Evolutionary conservation across 768 basidiomycete genomes (phyloP).

Genomic region (Hygrophoropsis aurantiaca): DNA sequence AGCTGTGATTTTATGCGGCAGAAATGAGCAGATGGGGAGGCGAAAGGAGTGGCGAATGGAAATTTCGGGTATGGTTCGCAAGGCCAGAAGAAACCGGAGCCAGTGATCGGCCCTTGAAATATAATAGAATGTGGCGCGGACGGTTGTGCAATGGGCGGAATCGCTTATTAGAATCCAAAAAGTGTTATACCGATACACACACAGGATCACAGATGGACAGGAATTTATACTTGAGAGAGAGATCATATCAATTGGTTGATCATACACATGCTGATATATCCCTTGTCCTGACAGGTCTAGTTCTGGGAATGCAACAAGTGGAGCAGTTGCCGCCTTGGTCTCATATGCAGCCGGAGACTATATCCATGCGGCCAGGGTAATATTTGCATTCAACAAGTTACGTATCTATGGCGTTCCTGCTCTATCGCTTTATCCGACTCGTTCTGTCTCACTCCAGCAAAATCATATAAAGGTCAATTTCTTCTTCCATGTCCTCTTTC

Average conservation of each 20-base stretch:
- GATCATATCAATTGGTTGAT: too few species aligned
- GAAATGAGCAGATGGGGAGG: too few species aligned
- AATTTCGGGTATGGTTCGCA: too few species aligned
- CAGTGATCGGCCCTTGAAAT: slow-evolving; percentile 8
- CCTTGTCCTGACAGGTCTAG: neutral
- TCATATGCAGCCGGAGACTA: slow-evolving; percentile 3
- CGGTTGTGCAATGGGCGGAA: neutral
- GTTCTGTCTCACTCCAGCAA: slow-evolving; percentile 27
- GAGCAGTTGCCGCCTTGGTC: slow-evolving; percentile 4
- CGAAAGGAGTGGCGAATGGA: too few species aligned
- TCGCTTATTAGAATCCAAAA: neutral
- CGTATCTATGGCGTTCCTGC: slow-evolving; percentile 29
- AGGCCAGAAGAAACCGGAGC: too few species aligned
- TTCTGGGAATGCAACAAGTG: neutral
- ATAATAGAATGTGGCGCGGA: neutral
- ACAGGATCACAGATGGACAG: neutral
- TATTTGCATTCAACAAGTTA: slow-evolving; percentile 22
- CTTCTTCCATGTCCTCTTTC: slow-evolving; percentile 3
- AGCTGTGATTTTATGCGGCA: too few species aligned
- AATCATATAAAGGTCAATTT: slow-evolving; percentile 27
- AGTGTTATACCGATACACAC: neutral
- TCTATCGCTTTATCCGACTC: slow-evolving; percentile 23
- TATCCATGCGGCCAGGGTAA: slow-evolving; percentile 20
- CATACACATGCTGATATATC: neutral
- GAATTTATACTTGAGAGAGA: too few species aligned